phyloP scores from a whole-genome alignment of 805 yeast genomes.

The Saccharomyces jurei region DNA sequence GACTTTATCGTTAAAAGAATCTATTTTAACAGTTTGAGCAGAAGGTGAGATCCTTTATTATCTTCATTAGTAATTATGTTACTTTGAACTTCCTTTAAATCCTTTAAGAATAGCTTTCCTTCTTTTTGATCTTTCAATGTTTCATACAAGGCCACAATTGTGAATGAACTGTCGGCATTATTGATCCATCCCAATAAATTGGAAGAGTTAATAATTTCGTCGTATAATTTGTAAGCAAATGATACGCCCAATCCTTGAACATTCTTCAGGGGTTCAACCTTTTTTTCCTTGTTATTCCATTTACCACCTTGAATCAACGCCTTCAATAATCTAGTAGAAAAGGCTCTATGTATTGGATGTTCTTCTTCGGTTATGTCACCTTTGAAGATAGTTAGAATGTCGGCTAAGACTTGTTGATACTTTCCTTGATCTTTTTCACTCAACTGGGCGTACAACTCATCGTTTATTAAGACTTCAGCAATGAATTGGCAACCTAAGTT shows the following conservation, averaged over 20 bases:
- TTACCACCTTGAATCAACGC: conserved; percentile 78
- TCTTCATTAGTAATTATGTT: conserved; percentile 28
- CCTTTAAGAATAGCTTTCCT: conserved; percentile 42
- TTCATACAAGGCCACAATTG: conserved; percentile 73
- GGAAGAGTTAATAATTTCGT: conserved; percentile 43
- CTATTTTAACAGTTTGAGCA: conserved; percentile 33
- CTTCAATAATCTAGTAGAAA: conserved; percentile 65
- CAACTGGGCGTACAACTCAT: conserved; percentile 36
- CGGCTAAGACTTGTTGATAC: conserved; percentile 44
- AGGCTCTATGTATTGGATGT: conserved; percentile 65
- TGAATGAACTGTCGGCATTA: conserved; percentile 64
- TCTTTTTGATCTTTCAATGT: conserved; percentile 42
- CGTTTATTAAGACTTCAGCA: conserved; percentile 62
- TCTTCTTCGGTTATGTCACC: conserved; percentile 61
- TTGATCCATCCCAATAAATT: conserved; percentile 62
- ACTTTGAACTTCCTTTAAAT: conserved; percentile 40
- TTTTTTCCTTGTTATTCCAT: conserved; percentile 61
- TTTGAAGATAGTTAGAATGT: conserved; percentile 48
- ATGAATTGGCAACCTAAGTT: conserved; percentile 80
- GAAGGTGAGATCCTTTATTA: conserved; percentile 60
- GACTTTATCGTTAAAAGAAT: not conserved
- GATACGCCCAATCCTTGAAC: conserved; percentile 46
- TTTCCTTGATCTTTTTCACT: conserved; percentile 27
- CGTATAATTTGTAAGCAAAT: conserved; percentile 49
- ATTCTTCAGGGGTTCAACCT: conserved; percentile 36